A percentile compares a stretch with the other conserved stretches of the same genome.
These are phyloP conservation scores for Paramecium pentaurelia DNA, from an alignment of 73 alveolate species.

Conservation along the genomic window DNA sequence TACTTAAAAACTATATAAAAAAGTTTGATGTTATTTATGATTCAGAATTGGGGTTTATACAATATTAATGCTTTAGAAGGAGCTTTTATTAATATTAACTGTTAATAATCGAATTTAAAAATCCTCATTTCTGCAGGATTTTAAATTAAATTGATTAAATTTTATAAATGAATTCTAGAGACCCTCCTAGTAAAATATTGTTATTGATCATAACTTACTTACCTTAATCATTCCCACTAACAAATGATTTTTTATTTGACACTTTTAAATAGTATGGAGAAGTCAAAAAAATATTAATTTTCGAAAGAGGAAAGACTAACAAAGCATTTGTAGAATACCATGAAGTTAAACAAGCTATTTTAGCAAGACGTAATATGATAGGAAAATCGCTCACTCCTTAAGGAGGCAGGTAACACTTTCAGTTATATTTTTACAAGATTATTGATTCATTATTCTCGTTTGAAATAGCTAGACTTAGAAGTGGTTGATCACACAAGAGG, in stretches of 20 bases:
- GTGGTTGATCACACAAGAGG: slow-evolving; percentile 41
- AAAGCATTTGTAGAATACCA: slow-evolving; percentile 33
- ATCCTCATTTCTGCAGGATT: background rate
- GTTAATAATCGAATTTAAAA: background rate
- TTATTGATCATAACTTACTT: slow-evolving; percentile 18
- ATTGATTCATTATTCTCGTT: slow-evolving; percentile 8
- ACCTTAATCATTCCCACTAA: background rate
- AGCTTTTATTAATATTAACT: background rate
- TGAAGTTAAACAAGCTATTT: background rate
- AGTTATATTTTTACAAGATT: background rate
- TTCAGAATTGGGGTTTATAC: background rate
- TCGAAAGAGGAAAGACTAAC: slow-evolving; percentile 45
- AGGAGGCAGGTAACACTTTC: slow-evolving; percentile 36
- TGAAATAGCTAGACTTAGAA: background rate
- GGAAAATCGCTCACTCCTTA: slow-evolving; percentile 10
- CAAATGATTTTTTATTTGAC: slow-evolving; percentile 15
- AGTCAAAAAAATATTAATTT: background rate
- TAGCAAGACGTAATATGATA: slow-evolving; percentile 8
- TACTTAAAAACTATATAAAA: background rate
- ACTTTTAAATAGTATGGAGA: slow-evolving; percentile 10
- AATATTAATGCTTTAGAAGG: background rate
- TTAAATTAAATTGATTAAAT: background rate
- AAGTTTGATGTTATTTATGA: background rate
- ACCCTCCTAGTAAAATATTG: slow-evolving; percentile 44
- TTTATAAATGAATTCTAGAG: slow-evolving; percentile 27